Base-by-base conservation (phyloP, 2,329 filamentous ascomycete species). In the Aspergillus luchuensis region DNA sequence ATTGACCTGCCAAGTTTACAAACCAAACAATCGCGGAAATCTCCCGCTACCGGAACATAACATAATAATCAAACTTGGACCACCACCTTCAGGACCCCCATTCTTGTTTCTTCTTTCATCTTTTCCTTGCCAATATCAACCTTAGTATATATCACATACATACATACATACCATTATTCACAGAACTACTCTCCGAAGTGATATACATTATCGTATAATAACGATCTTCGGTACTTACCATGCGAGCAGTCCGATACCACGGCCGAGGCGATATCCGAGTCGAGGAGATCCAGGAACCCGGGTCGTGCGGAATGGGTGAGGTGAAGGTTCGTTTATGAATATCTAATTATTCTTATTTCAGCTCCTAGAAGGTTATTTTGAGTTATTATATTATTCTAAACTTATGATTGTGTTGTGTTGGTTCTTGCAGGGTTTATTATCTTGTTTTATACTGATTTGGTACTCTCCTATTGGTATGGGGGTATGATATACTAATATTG, bases 281-380 rank as follows among this genome's bases (percentile, higher is more conserved):
- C 23, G 73, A 75, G 36, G 67, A 76, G 55, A 66, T 77, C 13
- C 65, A 72, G 21, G 74, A 75, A 59, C 73, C 73, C 1, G 43
- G 33, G 11, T 36, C 63, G 47, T 82, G 83, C 58, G 75, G 79
- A 5, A 72, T 79, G 8, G 82, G 82, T 2, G 81, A 87, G 70
- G 79, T 89, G 64, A 76, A 76, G 65, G 68, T 70, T 53, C 56
- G 53, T 49, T 19, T 19, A 33, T 15, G 2, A 2, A 5, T 45
- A 43, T 36, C 33, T 36, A n/a, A n/a, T n/a, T 36, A 0, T 36
- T 11, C 8, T 23, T 23, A 30, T 30, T 30, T 30, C 28, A 6
- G 5, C 1, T 23, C 23, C 23, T 23, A 23, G 23, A 1, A 23
- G 23, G 23, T 23, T 23, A 23, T 23, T 6, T 6, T 23, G 23